Evolutionary conservation across 352 stramenopile genomes (phyloP).

Genomic region (Stramenopiles sp.): DNA sequence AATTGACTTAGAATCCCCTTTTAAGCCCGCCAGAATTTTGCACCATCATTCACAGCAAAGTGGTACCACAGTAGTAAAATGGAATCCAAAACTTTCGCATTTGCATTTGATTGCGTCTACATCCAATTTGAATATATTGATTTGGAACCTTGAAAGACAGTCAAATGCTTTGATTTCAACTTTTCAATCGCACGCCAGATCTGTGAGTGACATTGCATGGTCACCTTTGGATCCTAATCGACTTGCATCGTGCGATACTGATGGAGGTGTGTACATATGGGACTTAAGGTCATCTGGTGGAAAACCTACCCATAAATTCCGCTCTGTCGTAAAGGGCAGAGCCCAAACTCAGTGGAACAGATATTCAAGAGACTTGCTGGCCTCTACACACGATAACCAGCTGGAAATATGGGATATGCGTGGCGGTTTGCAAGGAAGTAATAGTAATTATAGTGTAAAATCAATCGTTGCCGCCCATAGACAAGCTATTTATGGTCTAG

Average conservation of each 20-base stretch:
- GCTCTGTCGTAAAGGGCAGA: constrained; percentile 41
- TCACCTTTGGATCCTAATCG: constrained; percentile 42
- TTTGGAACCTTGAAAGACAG: constrained; percentile 39
- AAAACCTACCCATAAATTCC: constrained; percentile 42
- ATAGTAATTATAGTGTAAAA: constrained; percentile 33
- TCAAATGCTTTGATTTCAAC: constrained; percentile 42
- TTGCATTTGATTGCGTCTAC: constrained; percentile 44
- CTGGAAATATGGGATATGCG: constrained; percentile 5
- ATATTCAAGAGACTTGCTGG: constrained; percentile 38
- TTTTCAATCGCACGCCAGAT: constrained; percentile 42
- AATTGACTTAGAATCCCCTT: constrained; percentile 43
- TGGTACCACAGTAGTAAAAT: constrained; percentile 49
- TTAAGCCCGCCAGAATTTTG: constrained; percentile 34
- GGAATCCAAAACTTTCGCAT: constrained; percentile 43
- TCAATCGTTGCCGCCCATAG: constrained; percentile 48
- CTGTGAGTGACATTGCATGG: constrained; percentile 50
- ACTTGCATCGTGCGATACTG: constrained; percentile 47
- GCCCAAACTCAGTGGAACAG: constrained; percentile 50
- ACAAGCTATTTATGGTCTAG: constrained; percentile 52
- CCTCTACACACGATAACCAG: constrained; percentile 51
- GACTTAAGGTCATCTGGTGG: constrained; percentile 47
- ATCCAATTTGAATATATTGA: constrained; percentile 50
- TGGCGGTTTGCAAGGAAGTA: constrained; percentile 22
- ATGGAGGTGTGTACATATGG: constrained; percentile 53
- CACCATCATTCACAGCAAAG: constrained; percentile 42